Evolutionary conservation across 345 rosid species (phyloP), one percentile per base, ranked within the genome.

Genomic region (Aurinia saxatilis): DNA sequence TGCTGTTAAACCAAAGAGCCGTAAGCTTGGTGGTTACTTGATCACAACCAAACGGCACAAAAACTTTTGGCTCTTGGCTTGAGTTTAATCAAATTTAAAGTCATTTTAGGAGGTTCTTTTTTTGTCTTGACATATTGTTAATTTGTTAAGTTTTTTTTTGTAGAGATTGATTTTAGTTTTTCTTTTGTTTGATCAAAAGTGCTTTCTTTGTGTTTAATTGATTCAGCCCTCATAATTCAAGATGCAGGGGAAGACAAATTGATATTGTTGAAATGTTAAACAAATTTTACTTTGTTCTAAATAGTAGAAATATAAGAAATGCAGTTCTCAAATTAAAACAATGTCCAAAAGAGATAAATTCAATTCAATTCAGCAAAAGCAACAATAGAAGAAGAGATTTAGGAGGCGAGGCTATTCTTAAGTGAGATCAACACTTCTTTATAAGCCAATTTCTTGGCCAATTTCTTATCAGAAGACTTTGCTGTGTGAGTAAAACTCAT

Each of bases 11-110:
- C 82, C 83, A 51, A 86, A 88, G 79, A 83, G 78, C 71, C 82
- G 73, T 56, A 79, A 79, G 59, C 80, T 76, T 52, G 96, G 96
- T 19, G 96, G 96, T 37, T 88, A 88, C 76, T 73, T 83, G 81
- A 91, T 91, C 75, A 88, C 98, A 60, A 91, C 95, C 15, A 88
- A 88, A 60, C 80, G 95, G 38, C 98, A 86, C 76, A 88, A 84
- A 35, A 84, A 84, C 2, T 91, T 91, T 65, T 88, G 96, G 98
- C 95, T 84, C 59, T 60, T 88, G 71, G 96, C 96, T 75, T 91
- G 74, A 73, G 19, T 21, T 23, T 8, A 19, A 12, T 8, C 12
- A 5, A 10, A 2, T 12, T 52, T 2, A 4, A n/a, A 65, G 31
- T 47, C 21, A 36, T 12, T 21, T n/a, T 39, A 46, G 53, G 29